phyloP scores from a whole-genome alignment of 495 filamentous ascomycete genomes.

The Talaromyces trachyspermus region DNA sequence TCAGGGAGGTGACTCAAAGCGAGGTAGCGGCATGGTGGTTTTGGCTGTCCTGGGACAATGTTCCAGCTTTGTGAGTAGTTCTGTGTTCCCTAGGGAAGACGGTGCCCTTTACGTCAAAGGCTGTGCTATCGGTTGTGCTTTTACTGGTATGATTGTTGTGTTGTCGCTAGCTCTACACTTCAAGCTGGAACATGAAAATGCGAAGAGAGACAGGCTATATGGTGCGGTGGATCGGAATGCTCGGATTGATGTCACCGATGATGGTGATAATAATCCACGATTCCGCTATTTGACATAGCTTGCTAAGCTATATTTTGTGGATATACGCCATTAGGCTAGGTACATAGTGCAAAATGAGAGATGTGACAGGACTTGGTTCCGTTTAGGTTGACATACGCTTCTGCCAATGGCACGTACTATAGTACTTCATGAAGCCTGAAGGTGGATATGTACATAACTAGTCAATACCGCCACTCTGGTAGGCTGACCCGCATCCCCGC shows the following conservation, averaged over 20 bases:
- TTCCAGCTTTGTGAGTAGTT: slow-evolving; percentile 21
- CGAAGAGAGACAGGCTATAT: slow-evolving; percentile 19
- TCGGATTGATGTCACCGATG: slow-evolving; percentile 22
- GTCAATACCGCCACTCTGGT: too few relatives aligned
- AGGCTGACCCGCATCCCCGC: too few relatives aligned
- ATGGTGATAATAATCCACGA: slow-evolving; percentile 16
- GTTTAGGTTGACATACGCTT: too few relatives aligned
- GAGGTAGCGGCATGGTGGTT: slow-evolving; percentile 24
- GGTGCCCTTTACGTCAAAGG: slow-evolving; percentile 21
- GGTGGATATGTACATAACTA: too few relatives aligned
- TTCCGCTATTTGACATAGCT: slow-evolving; percentile 24
- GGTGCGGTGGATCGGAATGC: slow-evolving; percentile 17
- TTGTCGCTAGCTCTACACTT: slow-evolving; percentile 21
- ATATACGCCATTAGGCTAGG: neutral
- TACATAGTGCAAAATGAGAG: neutral
- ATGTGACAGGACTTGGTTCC: too few relatives aligned
- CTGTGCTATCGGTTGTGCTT: slow-evolving; percentile 21
- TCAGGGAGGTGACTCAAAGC: slow-evolving; percentile 49
- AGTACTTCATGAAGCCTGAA: too few relatives aligned
- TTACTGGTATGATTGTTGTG: slow-evolving; percentile 22
- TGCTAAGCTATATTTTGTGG: too few relatives aligned
- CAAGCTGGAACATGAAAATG: slow-evolving; percentile 21
- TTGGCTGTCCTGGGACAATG: slow-evolving; percentile 26
- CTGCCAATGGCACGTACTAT: too few relatives aligned
- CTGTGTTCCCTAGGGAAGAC: slow-evolving; percentile 20